Conservation (phyloP, 306 rosid genomes). For the Glycine soja region DNA sequence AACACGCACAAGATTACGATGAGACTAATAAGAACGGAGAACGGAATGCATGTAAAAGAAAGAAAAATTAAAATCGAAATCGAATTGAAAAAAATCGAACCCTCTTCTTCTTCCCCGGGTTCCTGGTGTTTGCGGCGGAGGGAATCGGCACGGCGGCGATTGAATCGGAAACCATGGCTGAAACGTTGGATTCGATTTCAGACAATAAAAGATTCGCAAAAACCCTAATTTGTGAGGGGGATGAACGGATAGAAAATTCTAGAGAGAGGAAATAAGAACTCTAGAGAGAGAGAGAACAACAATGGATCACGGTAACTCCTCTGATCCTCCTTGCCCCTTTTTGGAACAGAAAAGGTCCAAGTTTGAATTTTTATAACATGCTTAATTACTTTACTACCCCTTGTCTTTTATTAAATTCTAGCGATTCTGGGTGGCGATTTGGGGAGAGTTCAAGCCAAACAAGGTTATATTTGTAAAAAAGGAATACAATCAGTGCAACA, state of each 20-base stretch:
- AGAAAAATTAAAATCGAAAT: not conserved
- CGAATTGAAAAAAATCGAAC: slow-evolving; percentile 47
- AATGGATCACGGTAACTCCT: slow-evolving; percentile 81
- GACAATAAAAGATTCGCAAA: slow-evolving; percentile 49
- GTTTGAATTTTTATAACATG: slow-evolving; percentile 38
- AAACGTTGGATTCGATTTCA: slow-evolving; percentile 46
- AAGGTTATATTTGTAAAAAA: slow-evolving; percentile 38
- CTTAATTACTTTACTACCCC: slow-evolving; percentile 48
- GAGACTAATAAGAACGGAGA: not conserved
- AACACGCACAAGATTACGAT: slow-evolving; percentile 19
- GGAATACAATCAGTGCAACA: not conserved
- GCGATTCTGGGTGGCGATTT: not conserved
- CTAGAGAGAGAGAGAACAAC: slow-evolving; percentile 36
- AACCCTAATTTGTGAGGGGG: slow-evolving; percentile 64
- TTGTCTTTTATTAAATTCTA: not conserved
- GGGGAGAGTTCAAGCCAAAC: not conserved
- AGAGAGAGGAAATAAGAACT: slow-evolving; percentile 11
- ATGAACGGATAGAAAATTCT: slow-evolving; percentile 44
- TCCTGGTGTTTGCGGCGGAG: slow-evolving; percentile 71
- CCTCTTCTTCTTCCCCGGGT: slow-evolving; percentile 91
- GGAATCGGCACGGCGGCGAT: slow-evolving; percentile 70
- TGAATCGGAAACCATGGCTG: slow-evolving; percentile 84
- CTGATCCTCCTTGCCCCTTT: slow-evolving; percentile 70
- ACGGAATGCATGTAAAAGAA: not conserved
- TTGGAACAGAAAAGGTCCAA: slow-evolving; percentile 43